Percentiles rank a stretch among this genome's conserved stretches.
Evolutionary conservation across 2,329 filamentous ascomycete genomes (phyloP).

Genomic region (Pyrenochaeta sp.): DNA sequence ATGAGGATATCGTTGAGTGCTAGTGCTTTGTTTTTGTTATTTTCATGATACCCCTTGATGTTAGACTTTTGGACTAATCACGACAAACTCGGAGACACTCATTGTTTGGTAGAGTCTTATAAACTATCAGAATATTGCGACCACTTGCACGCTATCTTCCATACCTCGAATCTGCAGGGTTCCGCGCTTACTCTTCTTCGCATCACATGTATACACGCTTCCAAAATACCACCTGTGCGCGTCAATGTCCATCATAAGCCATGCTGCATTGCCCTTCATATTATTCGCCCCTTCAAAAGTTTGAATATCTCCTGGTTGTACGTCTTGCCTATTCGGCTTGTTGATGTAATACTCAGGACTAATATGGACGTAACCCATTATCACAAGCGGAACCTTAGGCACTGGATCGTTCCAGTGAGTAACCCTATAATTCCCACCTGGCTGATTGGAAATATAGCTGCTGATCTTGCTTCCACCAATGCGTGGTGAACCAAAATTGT

Average conservation of each 20-base stretch:
- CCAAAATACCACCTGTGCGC: conserved; percentile 50
- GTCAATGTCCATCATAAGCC: conserved; percentile 37
- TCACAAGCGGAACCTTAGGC: conserved; percentile 69
- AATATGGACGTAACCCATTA: conserved; percentile 70
- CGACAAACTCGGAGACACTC: not conserved
- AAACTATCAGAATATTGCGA: conserved; percentile 21
- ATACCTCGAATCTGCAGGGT: conserved; percentile 13
- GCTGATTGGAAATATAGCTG: conserved; percentile 64
- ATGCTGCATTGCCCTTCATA: conserved; percentile 39
- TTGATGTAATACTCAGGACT: conserved; percentile 71
- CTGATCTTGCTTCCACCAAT: conserved; percentile 69
- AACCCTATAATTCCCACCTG: conserved; percentile 66
- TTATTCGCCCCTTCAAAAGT: conserved; percentile 33
- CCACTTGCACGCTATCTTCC: conserved; percentile 14
- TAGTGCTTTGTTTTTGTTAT: not conserved
- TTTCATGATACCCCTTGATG: not conserved
- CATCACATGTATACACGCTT: conserved; percentile 30
- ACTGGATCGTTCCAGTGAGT: conserved; percentile 75
- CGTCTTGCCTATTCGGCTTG: conserved; percentile 26
- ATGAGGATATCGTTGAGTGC: conserved; percentile 36
- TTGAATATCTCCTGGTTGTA: conserved; percentile 32
- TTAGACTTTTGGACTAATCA: not conserved
- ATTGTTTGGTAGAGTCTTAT: not conserved
- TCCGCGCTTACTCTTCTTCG: conserved; percentile 16
- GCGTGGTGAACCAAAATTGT: conserved; percentile 73